Conservation (phyloP, 805 yeast genomes). For the Hanseniaspora mollemarum region DNA sequence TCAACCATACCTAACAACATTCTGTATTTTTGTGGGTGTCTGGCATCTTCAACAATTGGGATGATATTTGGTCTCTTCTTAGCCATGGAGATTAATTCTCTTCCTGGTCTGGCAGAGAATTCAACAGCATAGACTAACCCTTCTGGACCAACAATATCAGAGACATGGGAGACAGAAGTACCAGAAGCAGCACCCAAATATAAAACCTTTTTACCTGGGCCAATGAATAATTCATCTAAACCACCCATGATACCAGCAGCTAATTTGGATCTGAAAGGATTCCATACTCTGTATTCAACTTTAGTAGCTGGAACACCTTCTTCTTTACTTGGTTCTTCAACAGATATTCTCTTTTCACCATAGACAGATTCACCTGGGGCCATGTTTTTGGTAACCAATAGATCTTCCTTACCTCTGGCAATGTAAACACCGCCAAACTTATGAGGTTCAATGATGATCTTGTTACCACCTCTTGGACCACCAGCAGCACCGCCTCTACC, state of each 20-base stretch:
- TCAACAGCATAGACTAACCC: constrained; percentile 98
- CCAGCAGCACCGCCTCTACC: constrained; percentile 64
- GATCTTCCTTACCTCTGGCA: constrained; percentile 99
- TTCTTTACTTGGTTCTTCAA: constrained; percentile 85
- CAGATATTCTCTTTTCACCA: constrained; percentile 91
- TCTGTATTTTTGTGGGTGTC: constrained; percentile 99
- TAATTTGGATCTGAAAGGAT: constrained; percentile 98
- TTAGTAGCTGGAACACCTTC: constrained; percentile 85
- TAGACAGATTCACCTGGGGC: constrained; percentile 98
- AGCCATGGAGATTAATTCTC: constrained; percentile 98
- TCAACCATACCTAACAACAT: constrained; percentile 99
- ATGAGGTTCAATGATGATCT: constrained; percentile 96
- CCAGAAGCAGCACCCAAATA: constrained; percentile 99
- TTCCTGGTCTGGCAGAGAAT: constrained; percentile 98
- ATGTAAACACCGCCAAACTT: constrained; percentile 98
- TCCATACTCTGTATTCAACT: constrained; percentile 99
- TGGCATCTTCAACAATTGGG: constrained; percentile 98
- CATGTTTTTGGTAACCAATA: constrained; percentile 88
- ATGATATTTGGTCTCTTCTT: constrained; percentile 99
- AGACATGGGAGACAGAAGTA: constrained; percentile 95
- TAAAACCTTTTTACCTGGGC: constrained; percentile 94
- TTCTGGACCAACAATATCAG: constrained; percentile 98
- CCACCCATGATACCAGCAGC: constrained; percentile 99
- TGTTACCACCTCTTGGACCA: constrained; percentile 85
- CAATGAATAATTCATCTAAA: constrained; percentile 92